Evolutionary conservation across 768 basidiomycete species (phyloP).

Genomic region (Kwoniella botswanensis): DNA sequence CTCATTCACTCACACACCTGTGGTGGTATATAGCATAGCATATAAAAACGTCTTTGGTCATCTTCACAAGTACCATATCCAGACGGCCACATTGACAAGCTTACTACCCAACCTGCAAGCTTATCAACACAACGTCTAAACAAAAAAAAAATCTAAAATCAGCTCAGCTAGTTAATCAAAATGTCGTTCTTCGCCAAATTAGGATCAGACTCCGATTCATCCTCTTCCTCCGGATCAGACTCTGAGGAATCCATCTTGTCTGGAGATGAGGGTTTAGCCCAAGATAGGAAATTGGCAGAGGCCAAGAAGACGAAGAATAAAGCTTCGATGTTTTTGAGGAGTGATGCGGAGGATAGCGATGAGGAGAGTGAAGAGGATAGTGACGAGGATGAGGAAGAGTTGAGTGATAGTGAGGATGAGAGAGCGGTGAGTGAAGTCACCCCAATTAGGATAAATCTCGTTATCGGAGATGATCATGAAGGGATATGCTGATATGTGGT

Average conservation of each 20-base stretch:
- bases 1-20: background rate
- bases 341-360: constrained; percentile 65
- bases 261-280: constrained; percentile 45
- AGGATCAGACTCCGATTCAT: constrained; percentile 43
- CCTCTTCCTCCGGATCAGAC: constrained; percentile 47
- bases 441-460: background rate
- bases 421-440: constrained; percentile 17
- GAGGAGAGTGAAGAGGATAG: constrained; percentile 64
- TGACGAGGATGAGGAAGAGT: constrained; percentile 58
- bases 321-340: constrained; percentile 47
- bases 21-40: constrained; percentile 3
- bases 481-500: background rate
- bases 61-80: background rate
- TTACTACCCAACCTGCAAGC: background rate
- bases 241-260: constrained; percentile 57
- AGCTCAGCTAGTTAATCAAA: background rate
- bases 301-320: constrained; percentile 24
- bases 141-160: background rate
- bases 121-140: too few species aligned
- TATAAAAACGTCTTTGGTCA: constrained; percentile 8
- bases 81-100: background rate
- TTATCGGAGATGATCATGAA: background rate
- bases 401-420: constrained; percentile 53
- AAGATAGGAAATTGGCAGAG: constrained; percentile 40
- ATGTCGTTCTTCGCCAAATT: constrained; percentile 58